Base-by-base conservation (phyloP, 2,329 filamentous ascomycete genomes). In the Allantophomopsis lycopodina region DNA sequence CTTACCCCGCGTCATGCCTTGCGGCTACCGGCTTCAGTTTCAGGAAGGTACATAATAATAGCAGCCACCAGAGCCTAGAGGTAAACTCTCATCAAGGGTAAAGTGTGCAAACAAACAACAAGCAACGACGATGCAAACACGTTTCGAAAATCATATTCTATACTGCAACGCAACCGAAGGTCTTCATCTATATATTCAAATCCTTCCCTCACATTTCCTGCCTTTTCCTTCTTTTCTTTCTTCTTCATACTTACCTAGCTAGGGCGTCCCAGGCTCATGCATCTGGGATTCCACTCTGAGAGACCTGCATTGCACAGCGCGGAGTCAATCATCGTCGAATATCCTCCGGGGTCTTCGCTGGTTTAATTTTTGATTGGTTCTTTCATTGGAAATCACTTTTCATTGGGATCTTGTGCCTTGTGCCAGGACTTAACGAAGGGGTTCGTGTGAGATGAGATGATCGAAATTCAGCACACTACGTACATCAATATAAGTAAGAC, bases 221-320 rank as follows among this genome's bases (percentile, higher is more conserved):
- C 40, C 39, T 40, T 38, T 49, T 52, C 48, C 40, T 47, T 50
- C 45, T 38, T 42, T 39, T 40, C 37, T 49, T 52, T 49, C 40
- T 47, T 50, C 45, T 43, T 52, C 48, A 60, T 59, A 59, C 57
- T 59, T 59, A 60, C 58, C 55, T 59, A 58, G 42, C 54, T 49
- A 42, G 43, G 44, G 42, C 35, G 13, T 21, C 32, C 38, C 35
- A 40, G 39, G 55, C 46, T 58, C 57, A 58, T 43, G 51, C 48
- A 52, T 52, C 32, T 38, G 37, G 44, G 40, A 17, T 38, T 32
- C 40, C 40, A 49, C 50, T 41, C 41, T 50, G 54, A 50, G 59
- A 65, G 61, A 60, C 65, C 67, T 70, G 62, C 68, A 71, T 71
- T 71, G 68, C 68, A 71, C 67, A 70, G 50, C 66, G 66, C 60